Evolutionary conservation across 2,329 filamentous ascomycete species (phyloP), one percentile per base, ranked within the genome.

Genomic region (Amphichorda felina): DNA sequence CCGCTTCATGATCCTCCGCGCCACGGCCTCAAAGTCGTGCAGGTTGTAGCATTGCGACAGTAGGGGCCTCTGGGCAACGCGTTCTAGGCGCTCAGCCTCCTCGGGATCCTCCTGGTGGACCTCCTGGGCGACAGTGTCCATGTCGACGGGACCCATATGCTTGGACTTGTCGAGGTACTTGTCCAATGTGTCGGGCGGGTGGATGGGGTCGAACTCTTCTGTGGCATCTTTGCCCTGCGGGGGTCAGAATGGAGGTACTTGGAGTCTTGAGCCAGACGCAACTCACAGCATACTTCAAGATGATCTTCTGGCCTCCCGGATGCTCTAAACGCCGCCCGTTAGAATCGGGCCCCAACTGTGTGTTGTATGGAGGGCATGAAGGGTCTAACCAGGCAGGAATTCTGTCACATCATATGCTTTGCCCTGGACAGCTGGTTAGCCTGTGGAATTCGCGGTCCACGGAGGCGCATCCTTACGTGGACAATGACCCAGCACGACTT

Each of bases 11-110:
- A 93, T 76, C 27, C 76, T 69, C 48, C 81, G 78, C 5, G 91
- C 91, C 25, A 96, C 89, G 4, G 85, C 78, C 68, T 98, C 91
- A 56, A 98, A 98, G 61, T 98, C 91, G 63, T 91, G 75, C 41
- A 95, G 62, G 55, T 95, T 95, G 60, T 88, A 94, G 66, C 87
- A 94, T 55, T 93, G 82, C 45, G 83, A 79, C 40, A 95, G 64
- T 32, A 78, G 65, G 1, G 88, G 88, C 76, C 87, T 93, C 40
- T 70, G 64, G 46, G 71, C 66, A 38, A 87, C 73, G 38, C 84
- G 76, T 54, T 88, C 71, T 59, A 82, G 78, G 38, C 89, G 72
- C 39, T 75, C 83, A 22, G 50, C 53, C 50, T 70, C 66, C 57
- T 73, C 67, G 1, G 67, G 63, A 32, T 63, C 58, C 8, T 89